Base-by-base conservation (phyloP, 768 basidiomycete genomes). In the Phallus indusiatus region DNA sequence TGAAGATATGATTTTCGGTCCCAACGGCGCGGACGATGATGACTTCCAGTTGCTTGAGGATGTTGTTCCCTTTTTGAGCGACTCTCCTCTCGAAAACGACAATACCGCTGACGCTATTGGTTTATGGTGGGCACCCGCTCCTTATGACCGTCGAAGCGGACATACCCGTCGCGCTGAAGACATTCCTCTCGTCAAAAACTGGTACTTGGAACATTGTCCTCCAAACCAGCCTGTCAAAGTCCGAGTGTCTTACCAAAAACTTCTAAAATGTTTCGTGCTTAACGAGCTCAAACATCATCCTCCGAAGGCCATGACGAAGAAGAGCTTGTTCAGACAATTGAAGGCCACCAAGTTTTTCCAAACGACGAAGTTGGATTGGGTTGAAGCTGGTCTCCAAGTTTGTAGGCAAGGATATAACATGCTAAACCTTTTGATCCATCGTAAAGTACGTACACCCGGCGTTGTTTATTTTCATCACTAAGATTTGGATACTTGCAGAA, bases 291-390 rank as follows among this genome's bases (percentile, higher is more conserved):
- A 90, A 67, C 86, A 86, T 56, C 79, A 90, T 50, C 80, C 86
- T 5, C 94, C 96, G 72, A 98, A 96, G 73, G 88, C 96, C 8
- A 95, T 96, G 90, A 88, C 90, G 63, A 98, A 95, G 83, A 93
- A 95, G 76, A 96, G 94, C 68, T 70, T 98, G 53, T 98, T 99
- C 81, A 81, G 92, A 48, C 90, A 94, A 68, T 78, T 94, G 59
- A 98, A 97, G 74, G 87, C 90, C n/a, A 99, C 96, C 60, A 98
- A 98, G 73, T 99, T 99, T 75, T 99, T 99, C 85, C 96, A 98
- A 77, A 92, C 90, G 14, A 99, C 96, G 4, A 91, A 82, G 64
- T 74, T 99, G 64, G 96, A 99, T 72, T 99, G 96, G 96, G 95
- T 99, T 37, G 96, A 99, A 72, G 96, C 95, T 2, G 96, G 96